These are phyloP conservation scores for Trebouxiophyceae sp. DNA, from an alignment of 163 green algal species.

Conservation along the genomic window DNA sequence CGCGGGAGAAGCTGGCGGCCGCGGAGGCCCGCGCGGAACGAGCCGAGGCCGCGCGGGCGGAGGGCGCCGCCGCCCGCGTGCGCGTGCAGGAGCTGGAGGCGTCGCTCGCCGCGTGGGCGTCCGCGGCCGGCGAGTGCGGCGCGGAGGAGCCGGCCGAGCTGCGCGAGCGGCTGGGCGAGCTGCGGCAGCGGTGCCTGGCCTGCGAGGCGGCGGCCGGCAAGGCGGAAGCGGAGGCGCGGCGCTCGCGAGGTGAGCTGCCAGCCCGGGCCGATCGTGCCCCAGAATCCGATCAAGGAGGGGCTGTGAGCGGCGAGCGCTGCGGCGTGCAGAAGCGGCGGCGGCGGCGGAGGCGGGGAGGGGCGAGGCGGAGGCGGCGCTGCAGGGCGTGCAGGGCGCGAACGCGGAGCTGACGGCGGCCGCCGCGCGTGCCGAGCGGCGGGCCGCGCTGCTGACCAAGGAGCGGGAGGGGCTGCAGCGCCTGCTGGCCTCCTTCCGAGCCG, in stretches of 20 bases:
- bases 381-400: not conserved
- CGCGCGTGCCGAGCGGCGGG: conserved; percentile 22
- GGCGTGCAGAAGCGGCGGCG: conserved; percentile 1
- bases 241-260: not conserved
- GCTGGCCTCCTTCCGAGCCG: conserved; percentile 44
- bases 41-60: conserved; percentile 18
- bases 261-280: conserved; percentile 1
- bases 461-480: conserved; percentile 44
- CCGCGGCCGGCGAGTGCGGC: not conserved
- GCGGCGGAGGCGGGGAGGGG: not conserved
- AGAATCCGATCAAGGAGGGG: too few species aligned
- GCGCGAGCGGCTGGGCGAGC: conserved; percentile 16
- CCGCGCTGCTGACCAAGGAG: conserved; percentile 38
- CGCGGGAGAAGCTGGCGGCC: conserved; percentile 32
- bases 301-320: too few species aligned
- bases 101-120: not conserved
- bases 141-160: conserved; percentile 24
- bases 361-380: not conserved
- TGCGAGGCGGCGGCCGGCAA: not conserved
- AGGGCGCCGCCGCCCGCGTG: too few species aligned
- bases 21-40: conserved; percentile 14
- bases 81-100: conserved; percentile 23
- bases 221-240: not conserved
- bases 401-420: not conserved
- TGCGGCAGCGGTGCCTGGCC: conserved; percentile 13